Conservation (phyloP, 768 basidiomycete genomes). For the Daedalea quercina region DNA sequence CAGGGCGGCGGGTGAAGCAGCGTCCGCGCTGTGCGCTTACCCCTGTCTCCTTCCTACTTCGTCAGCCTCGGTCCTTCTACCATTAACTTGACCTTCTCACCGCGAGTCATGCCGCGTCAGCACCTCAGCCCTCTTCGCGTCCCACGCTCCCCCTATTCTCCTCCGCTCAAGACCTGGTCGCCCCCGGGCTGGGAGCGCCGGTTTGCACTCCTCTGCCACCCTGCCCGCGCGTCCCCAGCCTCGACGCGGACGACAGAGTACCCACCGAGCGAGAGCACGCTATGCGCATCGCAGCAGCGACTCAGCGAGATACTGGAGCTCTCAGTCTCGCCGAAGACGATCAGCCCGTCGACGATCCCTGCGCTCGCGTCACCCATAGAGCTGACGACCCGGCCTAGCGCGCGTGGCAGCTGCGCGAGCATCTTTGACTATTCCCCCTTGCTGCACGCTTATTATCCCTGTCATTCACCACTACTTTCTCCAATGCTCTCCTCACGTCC, state of each 20-base stretch:
- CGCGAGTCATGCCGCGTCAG: constrained; percentile 1
- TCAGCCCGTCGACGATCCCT: background rate
- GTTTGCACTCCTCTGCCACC: background rate
- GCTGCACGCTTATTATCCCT: background rate
- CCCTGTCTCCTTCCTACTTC: constrained; percentile 5
- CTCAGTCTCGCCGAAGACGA: background rate
- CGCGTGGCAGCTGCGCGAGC: background rate
- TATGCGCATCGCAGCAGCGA: constrained; percentile 9
- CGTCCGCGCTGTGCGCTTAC: constrained; percentile 4
- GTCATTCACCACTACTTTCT: background rate
- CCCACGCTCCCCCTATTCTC: background rate
- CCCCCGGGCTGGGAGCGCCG: background rate
- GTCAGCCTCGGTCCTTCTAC: background rate
- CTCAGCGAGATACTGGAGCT: constrained; percentile 6
- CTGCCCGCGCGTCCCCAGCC: background rate
- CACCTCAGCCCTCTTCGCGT: background rate
- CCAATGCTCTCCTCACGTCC: background rate
- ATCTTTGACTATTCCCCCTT: background rate
- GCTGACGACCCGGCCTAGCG: background rate
- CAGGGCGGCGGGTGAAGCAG: background rate
- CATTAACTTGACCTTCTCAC: background rate
- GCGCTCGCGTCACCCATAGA: background rate
- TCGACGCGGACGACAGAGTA: background rate
- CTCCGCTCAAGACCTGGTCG: background rate
- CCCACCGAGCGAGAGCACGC: background rate